A percentile compares a stretch with the other conserved stretches of the same genome.
phyloP scores from a whole-genome alignment of 2,329 filamentous ascomycete species.

The Penicillium sclerotiorum region DNA sequence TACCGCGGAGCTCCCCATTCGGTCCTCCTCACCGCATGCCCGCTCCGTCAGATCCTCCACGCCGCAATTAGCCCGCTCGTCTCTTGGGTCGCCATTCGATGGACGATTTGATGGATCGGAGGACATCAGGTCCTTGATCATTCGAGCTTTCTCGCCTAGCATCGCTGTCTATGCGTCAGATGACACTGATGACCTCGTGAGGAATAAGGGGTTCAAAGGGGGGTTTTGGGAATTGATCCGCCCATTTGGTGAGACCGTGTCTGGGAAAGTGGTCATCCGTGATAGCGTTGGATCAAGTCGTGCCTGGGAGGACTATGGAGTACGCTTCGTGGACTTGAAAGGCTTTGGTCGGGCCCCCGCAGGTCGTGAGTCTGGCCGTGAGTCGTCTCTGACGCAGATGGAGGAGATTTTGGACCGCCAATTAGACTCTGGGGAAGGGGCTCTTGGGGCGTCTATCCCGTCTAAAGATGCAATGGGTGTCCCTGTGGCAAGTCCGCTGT shows the following conservation, averaged over 20 bases:
- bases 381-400: conserved; percentile 58
- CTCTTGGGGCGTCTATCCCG: conserved; percentile 29
- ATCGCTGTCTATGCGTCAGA: conserved; percentile 83
- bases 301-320: conserved; percentile 84
- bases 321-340: conserved; percentile 76
- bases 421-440: conserved; percentile 72
- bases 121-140: conserved; percentile 66
- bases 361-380: conserved; percentile 42
- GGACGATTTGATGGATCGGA: conserved; percentile 57
- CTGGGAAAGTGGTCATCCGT: conserved; percentile 84
- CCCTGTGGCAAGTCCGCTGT: conserved; percentile 70
- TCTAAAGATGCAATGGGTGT: conserved; percentile 34
- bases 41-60: conserved; percentile 61
- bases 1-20: conserved; percentile 67
- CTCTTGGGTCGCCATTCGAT: conserved; percentile 51
- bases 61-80: conserved; percentile 50
- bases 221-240: conserved; percentile 84
- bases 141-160: conserved; percentile 85
- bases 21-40: conserved; percentile 68
- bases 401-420: conserved; percentile 81
- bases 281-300: conserved; percentile 86
- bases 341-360: conserved; percentile 42
- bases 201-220: conserved; percentile 79
- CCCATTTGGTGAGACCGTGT: conserved; percentile 85
- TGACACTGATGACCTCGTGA: conserved; percentile 79